phyloP scores from a whole-genome alignment of 2,329 filamentous ascomycete species.

The Apiospora arundinis region DNA sequence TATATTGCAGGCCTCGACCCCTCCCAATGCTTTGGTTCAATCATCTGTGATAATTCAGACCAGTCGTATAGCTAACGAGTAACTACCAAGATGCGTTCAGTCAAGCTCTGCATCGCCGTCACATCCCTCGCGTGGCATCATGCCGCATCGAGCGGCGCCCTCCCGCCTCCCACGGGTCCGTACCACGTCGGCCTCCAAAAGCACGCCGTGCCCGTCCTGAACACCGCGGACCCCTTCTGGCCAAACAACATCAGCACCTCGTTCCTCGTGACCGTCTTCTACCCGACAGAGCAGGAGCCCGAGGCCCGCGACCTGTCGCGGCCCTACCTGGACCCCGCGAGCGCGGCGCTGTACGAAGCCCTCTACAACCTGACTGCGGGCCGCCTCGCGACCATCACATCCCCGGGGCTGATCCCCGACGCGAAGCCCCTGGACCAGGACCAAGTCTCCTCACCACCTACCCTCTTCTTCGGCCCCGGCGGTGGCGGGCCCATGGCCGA shows the following conservation, averaged over 20 bases:
- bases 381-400: conserved; percentile 12
- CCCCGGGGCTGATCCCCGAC: not conserved
- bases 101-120: not conserved
- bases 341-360: conserved; percentile 28
- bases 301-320: conserved; percentile 14
- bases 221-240: conserved; percentile 31
- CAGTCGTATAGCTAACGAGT: no score
- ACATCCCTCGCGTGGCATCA: not conserved
- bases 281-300: conserved; percentile 29
- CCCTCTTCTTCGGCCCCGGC: conserved; percentile 29
- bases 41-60: no score
- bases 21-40: no score
- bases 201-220: conserved; percentile 29
- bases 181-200: conserved; percentile 33
- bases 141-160: not conserved
- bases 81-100: not conserved
- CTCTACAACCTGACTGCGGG: conserved; percentile 30
- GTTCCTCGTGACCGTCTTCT: conserved; percentile 34
- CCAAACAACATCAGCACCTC: conserved; percentile 35
- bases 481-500: conserved; percentile 29
- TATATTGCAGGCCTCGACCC: not conserved
- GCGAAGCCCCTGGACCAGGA: not conserved
- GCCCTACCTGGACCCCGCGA: conserved; percentile 32
- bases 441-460: conserved; percentile 21
- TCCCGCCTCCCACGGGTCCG: conserved; percentile 30